Conservation (phyloP, 441 rosid species). For the Biscutella laevigata region DNA sequence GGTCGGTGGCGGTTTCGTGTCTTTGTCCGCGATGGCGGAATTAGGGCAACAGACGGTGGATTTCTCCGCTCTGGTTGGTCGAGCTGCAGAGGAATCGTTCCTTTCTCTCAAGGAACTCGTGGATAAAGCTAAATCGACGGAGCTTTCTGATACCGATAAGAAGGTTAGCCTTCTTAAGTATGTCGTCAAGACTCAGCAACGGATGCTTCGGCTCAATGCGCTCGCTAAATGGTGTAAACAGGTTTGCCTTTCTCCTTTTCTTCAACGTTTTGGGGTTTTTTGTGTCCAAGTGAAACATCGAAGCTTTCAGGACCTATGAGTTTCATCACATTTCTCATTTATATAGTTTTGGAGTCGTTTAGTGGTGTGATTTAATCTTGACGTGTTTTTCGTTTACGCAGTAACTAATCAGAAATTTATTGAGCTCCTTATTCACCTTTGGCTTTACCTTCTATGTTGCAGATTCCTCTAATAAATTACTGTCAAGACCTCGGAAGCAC, state of each 20-base stretch:
- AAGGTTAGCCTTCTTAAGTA: constrained; percentile 78
- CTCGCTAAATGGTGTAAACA: constrained; percentile 98
- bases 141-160: constrained; percentile 77
- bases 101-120: constrained; percentile 70
- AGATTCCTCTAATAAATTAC: constrained; percentile 87
- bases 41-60: constrained; percentile 86
- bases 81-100: constrained; percentile 85
- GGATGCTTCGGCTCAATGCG: constrained; percentile 88
- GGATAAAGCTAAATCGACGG: constrained; percentile 59
- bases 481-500: constrained; percentile 88
- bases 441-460: constrained; percentile 24
- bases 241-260: constrained; percentile 32
- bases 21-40: constrained; percentile 50
- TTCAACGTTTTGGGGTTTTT: background rate
- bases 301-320: constrained; percentile 14
- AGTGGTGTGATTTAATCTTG: too few relatives aligned
- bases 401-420: background rate
- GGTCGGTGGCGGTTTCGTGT: constrained; percentile 2
- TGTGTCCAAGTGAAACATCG: constrained; percentile 1
- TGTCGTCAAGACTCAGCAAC: constrained; percentile 75
- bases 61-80: constrained; percentile 65
- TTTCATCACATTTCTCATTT: background rate
- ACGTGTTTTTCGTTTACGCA: too few relatives aligned
- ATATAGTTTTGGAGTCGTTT: too few relatives aligned
- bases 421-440: constrained; percentile 12